Conservation (phyloP, 2,329 filamentous ascomycete species). For the Cladosporium sphaerospermum region DNA sequence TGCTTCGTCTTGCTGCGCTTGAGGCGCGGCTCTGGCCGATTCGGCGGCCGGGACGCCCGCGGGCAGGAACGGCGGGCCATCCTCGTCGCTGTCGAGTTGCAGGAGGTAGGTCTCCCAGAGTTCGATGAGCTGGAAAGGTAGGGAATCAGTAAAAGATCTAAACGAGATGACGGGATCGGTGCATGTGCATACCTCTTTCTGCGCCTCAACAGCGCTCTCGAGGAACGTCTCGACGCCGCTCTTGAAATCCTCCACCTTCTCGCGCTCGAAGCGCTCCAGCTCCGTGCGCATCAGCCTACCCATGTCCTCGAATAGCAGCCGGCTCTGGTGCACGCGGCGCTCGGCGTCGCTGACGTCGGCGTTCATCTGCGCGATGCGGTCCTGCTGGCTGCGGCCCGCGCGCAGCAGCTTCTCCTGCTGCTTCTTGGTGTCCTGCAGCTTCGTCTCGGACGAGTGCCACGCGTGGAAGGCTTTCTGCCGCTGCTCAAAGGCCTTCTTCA, state of each 20-base stretch:
- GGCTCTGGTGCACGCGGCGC: slow-evolving; percentile 81
- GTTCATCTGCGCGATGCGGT: slow-evolving; percentile 83
- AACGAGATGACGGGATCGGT: background rate
- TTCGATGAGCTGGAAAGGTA: slow-evolving; percentile 57
- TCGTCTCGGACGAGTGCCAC: slow-evolving; percentile 86
- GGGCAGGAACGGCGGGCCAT: slow-evolving; percentile 44
- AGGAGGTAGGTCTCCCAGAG: slow-evolving; percentile 98
- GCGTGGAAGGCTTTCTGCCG: slow-evolving; percentile 93
- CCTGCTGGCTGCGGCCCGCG: slow-evolving; percentile 92
- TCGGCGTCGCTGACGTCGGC: slow-evolving; percentile 95
- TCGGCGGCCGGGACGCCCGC: slow-evolving; percentile 23
- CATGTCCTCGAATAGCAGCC: slow-evolving; percentile 95
- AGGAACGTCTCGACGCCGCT: slow-evolving; percentile 95
- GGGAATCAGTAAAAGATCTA: too few species aligned
- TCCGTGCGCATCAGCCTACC: slow-evolving; percentile 85
- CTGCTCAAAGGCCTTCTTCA: slow-evolving; percentile 88
- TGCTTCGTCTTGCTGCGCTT: background rate
- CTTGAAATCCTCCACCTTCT: slow-evolving; percentile 99
- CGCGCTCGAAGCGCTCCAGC: slow-evolving; percentile 86
- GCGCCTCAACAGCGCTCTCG: slow-evolving; percentile 93
- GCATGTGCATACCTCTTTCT: slow-evolving; percentile 76
- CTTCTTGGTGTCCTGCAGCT: slow-evolving; percentile 81
- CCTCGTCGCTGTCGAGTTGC: slow-evolving; percentile 90
- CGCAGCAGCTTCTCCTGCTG: slow-evolving; percentile 91
- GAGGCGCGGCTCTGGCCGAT: background rate